These are phyloP conservation scores for Rosellinia necatrix DNA, from an alignment of 2,329 filamentous ascomycete genomes.

Conservation along the genomic window DNA sequence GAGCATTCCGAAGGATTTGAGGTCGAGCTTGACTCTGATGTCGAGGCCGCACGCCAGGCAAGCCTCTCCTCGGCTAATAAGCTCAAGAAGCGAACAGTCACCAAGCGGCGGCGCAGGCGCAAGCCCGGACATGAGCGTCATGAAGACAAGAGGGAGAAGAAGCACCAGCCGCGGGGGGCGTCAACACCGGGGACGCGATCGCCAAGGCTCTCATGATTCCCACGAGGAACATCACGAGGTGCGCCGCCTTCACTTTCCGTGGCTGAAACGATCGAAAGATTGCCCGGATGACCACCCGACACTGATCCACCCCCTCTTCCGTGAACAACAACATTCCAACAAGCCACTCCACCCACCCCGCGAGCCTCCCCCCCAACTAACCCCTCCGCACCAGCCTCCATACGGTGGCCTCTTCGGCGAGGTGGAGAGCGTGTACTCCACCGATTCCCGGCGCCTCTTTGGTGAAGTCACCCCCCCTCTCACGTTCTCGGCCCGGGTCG, in stretches of 20 bases:
- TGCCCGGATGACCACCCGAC: constrained; percentile 28
- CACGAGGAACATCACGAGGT: constrained; percentile 30
- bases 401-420: constrained; percentile 39
- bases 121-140: constrained; percentile 37
- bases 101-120: constrained; percentile 42
- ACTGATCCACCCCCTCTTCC: constrained; percentile 26
- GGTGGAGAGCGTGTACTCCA: constrained; percentile 37
- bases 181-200: constrained; percentile 23
- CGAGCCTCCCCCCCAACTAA: constrained; percentile 31
- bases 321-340: constrained; percentile 34
- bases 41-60: constrained; percentile 42
- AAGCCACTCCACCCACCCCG: constrained; percentile 27
- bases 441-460: constrained; percentile 37
- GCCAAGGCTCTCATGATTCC: constrained; percentile 30
- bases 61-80: constrained; percentile 41
- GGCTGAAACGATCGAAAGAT: constrained; percentile 36
- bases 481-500: constrained; percentile 32
- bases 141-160: constrained; percentile 30
- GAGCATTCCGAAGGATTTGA: constrained; percentile 37
- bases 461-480: constrained; percentile 38
- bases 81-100: constrained; percentile 43
- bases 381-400: constrained; percentile 33
- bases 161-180: constrained; percentile 16
- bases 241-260: constrained; percentile 32
- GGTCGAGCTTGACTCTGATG: constrained; percentile 40